Base-by-base conservation (phyloP, 2,329 filamentous ascomycete species). In the Dactylellina drechsleri region DNA sequence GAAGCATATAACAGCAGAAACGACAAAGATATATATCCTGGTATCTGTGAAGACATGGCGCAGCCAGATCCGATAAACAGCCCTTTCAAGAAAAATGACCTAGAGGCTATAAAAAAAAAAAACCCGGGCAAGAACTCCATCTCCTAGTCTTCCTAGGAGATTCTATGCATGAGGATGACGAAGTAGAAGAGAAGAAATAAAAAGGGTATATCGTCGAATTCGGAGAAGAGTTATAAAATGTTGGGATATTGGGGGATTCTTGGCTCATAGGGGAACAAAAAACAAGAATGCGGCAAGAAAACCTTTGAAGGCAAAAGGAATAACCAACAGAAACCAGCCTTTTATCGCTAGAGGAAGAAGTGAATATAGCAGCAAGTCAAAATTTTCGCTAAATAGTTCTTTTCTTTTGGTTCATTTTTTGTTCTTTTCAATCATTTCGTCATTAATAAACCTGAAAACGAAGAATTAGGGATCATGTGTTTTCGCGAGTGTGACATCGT, bases 1-100 rank as follows among this genome's bases (percentile, higher is more conserved):
- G 31, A 57, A 72, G 36, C 40, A 45, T 16, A 31, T 15, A 66
- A 60, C 23, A 41, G 1, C 50, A 60, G 36, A 58, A 61, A 61
- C 28, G 15, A 23, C 20, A 15, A 23, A 41, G 10, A 64, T 47
- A 67, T 74, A 74, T 74, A 66, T 67, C 62, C 57, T 74, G 62
- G 70, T 74, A 74, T 74, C 70, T 58, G 62, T 67, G 57, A 73
- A 60, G 62, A 66, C 43, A 66, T 70, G 59, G 67, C 66, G 50
- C 64, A 66, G 62, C 67, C 62, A 76, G 47, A 72, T 59, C 60
- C 20, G 50, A 57, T 71, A 31, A 54, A 76, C 31, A 72, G 56
- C 59, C 43, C 43, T 47, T 47, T 12, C n/a, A 52, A 47, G n/a
- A 56, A 60, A 66, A 62, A 60, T 18, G 58, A 41, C 52, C 40